phyloP scores from a whole-genome alignment of 225 moss, liverwort and hornwort species.

The Polytrichum formosum region DNA sequence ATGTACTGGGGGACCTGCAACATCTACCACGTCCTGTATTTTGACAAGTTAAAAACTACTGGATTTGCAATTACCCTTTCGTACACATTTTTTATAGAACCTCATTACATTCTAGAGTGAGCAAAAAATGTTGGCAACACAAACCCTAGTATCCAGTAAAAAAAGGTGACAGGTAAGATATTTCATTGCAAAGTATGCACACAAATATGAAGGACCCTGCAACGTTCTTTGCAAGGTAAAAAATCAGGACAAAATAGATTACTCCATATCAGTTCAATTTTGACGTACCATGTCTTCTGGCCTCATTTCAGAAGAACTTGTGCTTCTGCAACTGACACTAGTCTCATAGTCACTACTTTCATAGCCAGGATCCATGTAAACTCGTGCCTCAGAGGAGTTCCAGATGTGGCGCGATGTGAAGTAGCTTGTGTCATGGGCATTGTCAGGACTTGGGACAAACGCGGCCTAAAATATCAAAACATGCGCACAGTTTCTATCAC shows the following conservation, averaged over 20 bases:
- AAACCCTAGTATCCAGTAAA: background rate
- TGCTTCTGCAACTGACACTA: constrained; percentile 88
- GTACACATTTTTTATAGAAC: too few relatives aligned
- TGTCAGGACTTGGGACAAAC: constrained; percentile 93
- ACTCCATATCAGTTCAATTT: background rate
- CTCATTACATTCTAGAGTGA: too few relatives aligned
- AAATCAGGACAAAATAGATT: background rate
- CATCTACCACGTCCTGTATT: constrained; percentile 56
- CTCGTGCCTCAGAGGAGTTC: constrained; percentile 64
- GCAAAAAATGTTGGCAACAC: background rate
- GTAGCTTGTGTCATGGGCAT: constrained; percentile 95
- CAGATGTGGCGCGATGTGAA: constrained; percentile 88
- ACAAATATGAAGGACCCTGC: too few relatives aligned
- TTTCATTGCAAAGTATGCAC: too few relatives aligned
- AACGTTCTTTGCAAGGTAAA: background rate
- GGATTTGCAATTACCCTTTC: background rate
- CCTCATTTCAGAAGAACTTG: constrained; percentile 81
- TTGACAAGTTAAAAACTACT: background rate
- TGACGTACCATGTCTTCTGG: constrained; percentile 76
- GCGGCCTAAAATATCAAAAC: constrained; percentile 60
- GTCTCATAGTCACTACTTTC: constrained; percentile 83
- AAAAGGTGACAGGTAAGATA: too few relatives aligned
- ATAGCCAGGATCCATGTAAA: constrained; percentile 80
- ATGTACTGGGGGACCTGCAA: constrained; percentile 49
- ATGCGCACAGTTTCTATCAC: background rate